Base-by-base conservation (phyloP, 768 basidiomycete species). In the Guyanaporus albipodus region DNA sequence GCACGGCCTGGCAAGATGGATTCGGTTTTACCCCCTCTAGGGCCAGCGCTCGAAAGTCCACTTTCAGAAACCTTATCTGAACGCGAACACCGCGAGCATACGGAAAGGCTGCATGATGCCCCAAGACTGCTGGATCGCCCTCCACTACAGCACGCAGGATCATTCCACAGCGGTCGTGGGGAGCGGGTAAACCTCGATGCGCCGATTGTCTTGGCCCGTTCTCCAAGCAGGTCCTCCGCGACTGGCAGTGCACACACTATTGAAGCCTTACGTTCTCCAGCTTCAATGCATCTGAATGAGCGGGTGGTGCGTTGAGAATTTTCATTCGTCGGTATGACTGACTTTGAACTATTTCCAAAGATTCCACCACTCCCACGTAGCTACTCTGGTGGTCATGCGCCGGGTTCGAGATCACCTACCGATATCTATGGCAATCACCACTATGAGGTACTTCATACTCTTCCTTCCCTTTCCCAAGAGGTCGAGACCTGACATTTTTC, bases 191-290 rank as follows among this genome's bases (percentile, higher is more conserved):
- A 49, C 44, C 54, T 26, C 27, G 50, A 56, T 12, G 59, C 40
- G 5, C 61, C 61, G 26, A 52, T 61, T 29, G n/a, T 62, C 38
- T 55, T 64, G 55, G 32, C 10, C 5, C 42, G 40, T 17, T 55
- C 63, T 3, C 54, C 35, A 21, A 48, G 49, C 29, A 50, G 58
- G 47, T 63, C 54, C 12, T 50, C 52, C 38, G 46, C 38, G 12
- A 49, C 64, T 23, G 56, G 48, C 4, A 68, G 67, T 42, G 67
- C 67, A 38, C 62, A 57, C 29, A 67, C 67, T n/a, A 51, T 66
- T 3, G 64, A 68, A 22, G 55, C 53, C 11, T 48, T 55, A 32
- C 62, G 49, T 46, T 53, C 54, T n/a, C 54, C 64, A 23, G 29
- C 44, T 36, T 44, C 50, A 7, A 36, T 42, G 27, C 49, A 68